A percentile compares a stretch with the other conserved stretches of the same genome.
Conservation (phyloP, 2,329 filamentous ascomycete genomes). For the Arthrobotrys megalospora region DNA sequence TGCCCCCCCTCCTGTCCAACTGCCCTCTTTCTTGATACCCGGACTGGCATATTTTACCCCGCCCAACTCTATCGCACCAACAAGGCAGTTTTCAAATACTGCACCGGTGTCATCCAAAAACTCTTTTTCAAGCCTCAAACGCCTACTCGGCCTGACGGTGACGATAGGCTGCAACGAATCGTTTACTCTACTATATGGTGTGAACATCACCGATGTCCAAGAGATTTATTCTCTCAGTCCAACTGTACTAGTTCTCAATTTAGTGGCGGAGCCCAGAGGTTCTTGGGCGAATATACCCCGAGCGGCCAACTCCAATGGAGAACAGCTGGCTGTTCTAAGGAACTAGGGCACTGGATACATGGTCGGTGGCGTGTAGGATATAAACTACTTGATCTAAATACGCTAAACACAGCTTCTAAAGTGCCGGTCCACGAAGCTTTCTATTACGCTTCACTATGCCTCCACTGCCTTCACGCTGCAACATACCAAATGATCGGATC, state of each 20-base stretch:
- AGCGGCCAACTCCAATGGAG: not conserved
- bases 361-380: conserved; percentile 38
- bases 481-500: not conserved
- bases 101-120: not conserved
- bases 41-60: conserved; percentile 27
- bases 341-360: conserved; percentile 31
- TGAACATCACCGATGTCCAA: conserved; percentile 33
- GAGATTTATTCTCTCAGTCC: conserved; percentile 12
- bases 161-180: not conserved
- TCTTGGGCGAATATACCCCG: conserved; percentile 21
- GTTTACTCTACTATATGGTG: conserved; percentile 45
- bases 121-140: not conserved
- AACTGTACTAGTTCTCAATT: not conserved
- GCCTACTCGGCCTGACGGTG: not conserved
- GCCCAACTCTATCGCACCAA: conserved; percentile 17
- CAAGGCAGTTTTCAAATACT: conserved; percentile 24
- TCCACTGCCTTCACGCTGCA: conserved; percentile 16
- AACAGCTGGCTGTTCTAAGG: not conserved
- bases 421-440: conserved; percentile 21
- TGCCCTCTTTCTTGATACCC: conserved; percentile 30
- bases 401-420: not conserved
- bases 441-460: conserved; percentile 8
- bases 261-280: not conserved
- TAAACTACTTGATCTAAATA: not conserved
- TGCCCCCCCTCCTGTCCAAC: conserved; percentile 30